Percentiles rank a stretch among this genome's conserved stretches.
Evolutionary conservation across 768 basidiomycete species (phyloP).

Genomic region (Hysterangium stoloniferum): DNA sequence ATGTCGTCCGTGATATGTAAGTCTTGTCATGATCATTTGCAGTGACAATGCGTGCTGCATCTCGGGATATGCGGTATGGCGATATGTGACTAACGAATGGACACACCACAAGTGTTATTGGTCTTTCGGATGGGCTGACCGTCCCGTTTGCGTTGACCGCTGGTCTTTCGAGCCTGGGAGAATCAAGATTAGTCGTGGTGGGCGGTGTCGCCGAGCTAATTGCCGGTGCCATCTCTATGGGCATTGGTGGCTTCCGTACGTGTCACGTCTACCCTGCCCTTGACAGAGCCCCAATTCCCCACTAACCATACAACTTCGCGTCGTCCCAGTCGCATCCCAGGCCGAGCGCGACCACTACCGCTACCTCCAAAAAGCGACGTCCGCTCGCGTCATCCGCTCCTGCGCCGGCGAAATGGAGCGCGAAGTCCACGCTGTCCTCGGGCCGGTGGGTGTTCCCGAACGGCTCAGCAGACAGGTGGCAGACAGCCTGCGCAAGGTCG

Average conservation of each 20-base stretch:
- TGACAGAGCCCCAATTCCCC: neutral
- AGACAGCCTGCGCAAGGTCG: conserved; percentile 59
- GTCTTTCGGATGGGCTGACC: conserved; percentile 84
- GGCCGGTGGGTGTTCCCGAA: conserved; percentile 85
- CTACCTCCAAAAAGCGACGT: conserved; percentile 66
- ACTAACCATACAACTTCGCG: neutral
- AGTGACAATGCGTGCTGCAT: neutral
- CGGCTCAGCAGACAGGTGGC: conserved; percentile 73
- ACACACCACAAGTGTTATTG: conserved; percentile 55
- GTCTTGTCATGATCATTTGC: conserved; percentile 22
- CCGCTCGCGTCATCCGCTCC: conserved; percentile 75
- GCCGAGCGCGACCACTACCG: conserved; percentile 94
- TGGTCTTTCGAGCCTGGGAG: conserved; percentile 82
- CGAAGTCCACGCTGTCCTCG: conserved; percentile 83
- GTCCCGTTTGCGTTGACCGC: conserved; percentile 90
- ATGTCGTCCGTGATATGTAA: conserved; percentile 81
- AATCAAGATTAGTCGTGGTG: conserved; percentile 85
- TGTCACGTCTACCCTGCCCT: conserved; percentile 1
- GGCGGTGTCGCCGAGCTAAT: conserved; percentile 95
- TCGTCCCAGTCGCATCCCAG: conserved; percentile 70
- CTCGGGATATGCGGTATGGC: no score
- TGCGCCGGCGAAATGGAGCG: conserved; percentile 96
- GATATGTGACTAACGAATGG: neutral
- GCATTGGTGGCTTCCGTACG: conserved; percentile 84
- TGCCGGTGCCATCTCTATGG: conserved; percentile 96